Base-by-base conservation (phyloP, 495 filamentous ascomycete genomes). In the Penicillium egyptiacum region DNA sequence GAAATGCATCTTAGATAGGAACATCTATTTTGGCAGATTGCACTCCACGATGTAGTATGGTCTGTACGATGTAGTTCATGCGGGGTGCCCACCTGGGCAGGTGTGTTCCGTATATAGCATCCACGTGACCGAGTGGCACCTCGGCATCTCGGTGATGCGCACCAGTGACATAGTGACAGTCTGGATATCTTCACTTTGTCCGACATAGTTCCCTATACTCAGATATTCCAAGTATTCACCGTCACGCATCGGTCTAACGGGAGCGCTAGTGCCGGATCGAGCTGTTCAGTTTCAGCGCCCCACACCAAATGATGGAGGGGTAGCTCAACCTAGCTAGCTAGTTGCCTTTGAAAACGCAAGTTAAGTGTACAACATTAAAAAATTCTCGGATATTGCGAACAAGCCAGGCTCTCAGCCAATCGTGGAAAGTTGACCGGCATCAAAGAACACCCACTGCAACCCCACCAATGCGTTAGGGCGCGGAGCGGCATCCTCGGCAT, bases 401-500 rank as follows among this genome's bases (percentile, higher is more conserved):
- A 26, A 26, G 19, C 17, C n/a, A 53, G 4, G 19, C 1, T 17
- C 11, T 26, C 16, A 31, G 16, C 33, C 37, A n/a, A 52, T 33
- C 12, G 22, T 40, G 26, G 20, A 14, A 10, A 31, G 50, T 30
- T 19, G 47, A 30, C 19, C 31, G n/a, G 23, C 56, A 46, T 25
- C 19, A 35, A 30, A 10, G 12, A 48, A 40, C 26, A 51, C 14
- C 23, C 14, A 6, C 30, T 28, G 16, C 35, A 39, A 56, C 60
- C 53, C 54, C 63, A 56, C 55, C 50, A 55, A 48, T 20, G 14
- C 37, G n/a, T 12, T 17, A 51, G n/a, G n/a, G 37, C 37, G 35
- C 49, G 16, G 16, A 16, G 52, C 61, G 51, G 55, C 57, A 50
- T 47, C 63, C 63, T 64, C 60, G 63, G 63, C 57, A 53, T 63